phyloP scores from a whole-genome alignment of 306 rosid species.

The Mucuna pruriens region DNA sequence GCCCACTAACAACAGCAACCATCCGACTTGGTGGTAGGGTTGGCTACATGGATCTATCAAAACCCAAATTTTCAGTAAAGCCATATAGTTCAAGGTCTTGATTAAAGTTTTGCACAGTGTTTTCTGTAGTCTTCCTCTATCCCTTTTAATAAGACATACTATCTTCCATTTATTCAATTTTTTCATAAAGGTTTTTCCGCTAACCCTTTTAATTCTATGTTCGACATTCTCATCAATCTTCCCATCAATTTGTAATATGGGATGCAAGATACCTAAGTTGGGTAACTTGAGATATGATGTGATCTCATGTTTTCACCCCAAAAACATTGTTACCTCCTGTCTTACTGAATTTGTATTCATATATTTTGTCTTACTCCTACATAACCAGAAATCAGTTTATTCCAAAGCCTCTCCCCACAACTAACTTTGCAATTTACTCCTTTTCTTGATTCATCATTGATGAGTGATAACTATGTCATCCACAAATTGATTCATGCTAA shows the following conservation, averaged over 20 bases:
- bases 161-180: neutral
- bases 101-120: neutral
- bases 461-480: neutral
- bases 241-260: neutral
- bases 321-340: neutral
- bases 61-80: neutral
- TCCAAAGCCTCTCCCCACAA: neutral
- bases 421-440: neutral
- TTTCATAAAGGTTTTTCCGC: neutral
- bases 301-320: neutral
- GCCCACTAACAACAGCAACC: neutral
- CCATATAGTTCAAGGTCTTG: neutral
- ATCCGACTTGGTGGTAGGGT: neutral
- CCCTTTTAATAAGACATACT: neutral
- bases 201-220: neutral
- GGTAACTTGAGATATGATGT: neutral
- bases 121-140: neutral
- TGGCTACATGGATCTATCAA: neutral
- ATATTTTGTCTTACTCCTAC: neutral
- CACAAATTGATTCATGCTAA: neutral
- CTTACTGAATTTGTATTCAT: neutral
- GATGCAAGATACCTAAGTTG: neutral
- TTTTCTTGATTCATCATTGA: neutral
- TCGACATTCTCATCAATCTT: conserved; percentile 1
- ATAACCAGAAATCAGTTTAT: neutral